Conservation (phyloP, 257 asterid genomes). For the Jaltomata sinuosa region DNA sequence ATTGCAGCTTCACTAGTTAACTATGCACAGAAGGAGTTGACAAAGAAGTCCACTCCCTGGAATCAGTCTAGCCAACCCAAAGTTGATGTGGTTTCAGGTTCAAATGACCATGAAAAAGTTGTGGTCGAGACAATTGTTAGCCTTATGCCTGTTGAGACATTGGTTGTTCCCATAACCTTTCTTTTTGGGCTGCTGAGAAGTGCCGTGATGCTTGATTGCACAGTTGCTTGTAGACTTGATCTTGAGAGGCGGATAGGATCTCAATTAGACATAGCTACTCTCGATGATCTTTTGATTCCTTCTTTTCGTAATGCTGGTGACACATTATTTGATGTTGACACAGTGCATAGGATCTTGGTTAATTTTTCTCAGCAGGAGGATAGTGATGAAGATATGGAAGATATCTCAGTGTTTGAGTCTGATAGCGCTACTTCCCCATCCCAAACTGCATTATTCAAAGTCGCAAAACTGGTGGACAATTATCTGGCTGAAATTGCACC, state of each 20-base stretch:
- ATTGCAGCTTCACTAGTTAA: constrained; percentile 80
- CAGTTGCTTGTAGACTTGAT: constrained; percentile 61
- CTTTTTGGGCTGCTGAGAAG: constrained; percentile 72
- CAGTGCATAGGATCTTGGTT: constrained; percentile 70
- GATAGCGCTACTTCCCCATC: constrained; percentile 69
- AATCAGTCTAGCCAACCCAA: constrained; percentile 43
- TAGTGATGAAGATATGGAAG: constrained; percentile 77
- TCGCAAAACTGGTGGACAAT: constrained; percentile 72
- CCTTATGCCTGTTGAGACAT: constrained; percentile 86
- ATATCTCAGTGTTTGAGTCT: constrained; percentile 59
- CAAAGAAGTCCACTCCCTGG: constrained; percentile 62
- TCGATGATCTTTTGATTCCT: constrained; percentile 88
- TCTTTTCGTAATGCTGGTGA: constrained; percentile 70
- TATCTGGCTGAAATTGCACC: constrained; percentile 92
- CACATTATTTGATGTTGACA: constrained; percentile 78
- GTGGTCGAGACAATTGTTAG: constrained; percentile 75
- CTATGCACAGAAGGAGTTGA: constrained; percentile 69
- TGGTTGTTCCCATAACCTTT: constrained; percentile 67
- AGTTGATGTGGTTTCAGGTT: constrained; percentile 25
- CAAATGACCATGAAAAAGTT: constrained; percentile 45
- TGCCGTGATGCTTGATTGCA: constrained; percentile 74
- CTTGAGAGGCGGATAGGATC: constrained; percentile 85
- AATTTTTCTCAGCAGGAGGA: constrained; percentile 78
- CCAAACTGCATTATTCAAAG: constrained; percentile 69
- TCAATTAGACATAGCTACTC: constrained; percentile 68